Conservation (phyloP, 805 yeast genomes). For the Zygosaccharomyces pseudorouxii region DNA sequence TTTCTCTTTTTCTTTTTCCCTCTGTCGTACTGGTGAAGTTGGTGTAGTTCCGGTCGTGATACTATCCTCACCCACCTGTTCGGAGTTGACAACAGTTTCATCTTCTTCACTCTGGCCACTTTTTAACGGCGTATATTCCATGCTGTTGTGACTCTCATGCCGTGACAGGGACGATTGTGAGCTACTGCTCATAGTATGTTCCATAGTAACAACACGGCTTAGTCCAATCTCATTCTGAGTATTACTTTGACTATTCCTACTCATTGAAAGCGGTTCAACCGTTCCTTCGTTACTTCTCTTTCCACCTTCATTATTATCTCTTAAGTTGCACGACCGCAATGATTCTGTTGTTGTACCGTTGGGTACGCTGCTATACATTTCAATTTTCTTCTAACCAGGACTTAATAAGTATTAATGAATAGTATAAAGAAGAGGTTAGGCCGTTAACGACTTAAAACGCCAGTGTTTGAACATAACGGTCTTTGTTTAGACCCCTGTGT, state of each 20-base stretch:
- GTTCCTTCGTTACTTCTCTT: background rate
- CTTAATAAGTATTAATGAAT: background rate
- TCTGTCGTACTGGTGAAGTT: background rate
- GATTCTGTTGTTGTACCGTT: slow-evolving; percentile 1
- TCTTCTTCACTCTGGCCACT: slow-evolving; percentile 8
- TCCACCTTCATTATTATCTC: background rate
- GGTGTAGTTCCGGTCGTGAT: background rate
- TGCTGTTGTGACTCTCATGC: background rate
- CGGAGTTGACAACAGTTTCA: slow-evolving; percentile 11
- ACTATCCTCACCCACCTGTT: background rate
- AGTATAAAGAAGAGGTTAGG: background rate
- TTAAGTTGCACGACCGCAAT: slow-evolving; percentile 4
- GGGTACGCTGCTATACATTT: slow-evolving; percentile 5
- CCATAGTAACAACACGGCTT: slow-evolving; percentile 13
- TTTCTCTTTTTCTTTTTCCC: background rate
- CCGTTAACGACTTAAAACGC: background rate
- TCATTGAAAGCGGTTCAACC: background rate
- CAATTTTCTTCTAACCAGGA: background rate
- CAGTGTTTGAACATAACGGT: background rate
- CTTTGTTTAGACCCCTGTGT: slow-evolving; percentile 7
- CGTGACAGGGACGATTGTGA: slow-evolving; percentile 21
- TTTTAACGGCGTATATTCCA: background rate
- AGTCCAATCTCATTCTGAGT: background rate
- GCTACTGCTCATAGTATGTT: slow-evolving; percentile 21
- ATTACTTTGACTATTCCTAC: background rate